phyloP scores from a whole-genome alignment of 2,329 filamentous ascomycete genomes.

The Aureobasidium namibiae region DNA sequence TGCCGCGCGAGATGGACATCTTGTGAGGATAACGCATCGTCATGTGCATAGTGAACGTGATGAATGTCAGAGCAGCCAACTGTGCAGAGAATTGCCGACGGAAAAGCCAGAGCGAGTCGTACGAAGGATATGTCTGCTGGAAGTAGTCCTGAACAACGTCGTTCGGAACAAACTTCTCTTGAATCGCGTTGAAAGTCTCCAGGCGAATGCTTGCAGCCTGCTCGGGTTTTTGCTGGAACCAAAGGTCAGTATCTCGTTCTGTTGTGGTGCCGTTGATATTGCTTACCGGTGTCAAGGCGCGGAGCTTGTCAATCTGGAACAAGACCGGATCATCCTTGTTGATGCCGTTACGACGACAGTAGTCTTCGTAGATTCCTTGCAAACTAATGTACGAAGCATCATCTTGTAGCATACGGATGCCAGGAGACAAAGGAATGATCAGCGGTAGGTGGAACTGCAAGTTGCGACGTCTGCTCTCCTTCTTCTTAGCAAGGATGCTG shows the following conservation, averaged over 20 bases:
- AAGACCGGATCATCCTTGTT: slow-evolving; percentile 93
- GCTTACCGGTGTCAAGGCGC: slow-evolving; percentile 45
- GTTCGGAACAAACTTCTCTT: slow-evolving; percentile 84
- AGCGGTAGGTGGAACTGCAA: slow-evolving; percentile 92
- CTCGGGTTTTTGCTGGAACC: slow-evolving; percentile 55
- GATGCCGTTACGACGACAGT: slow-evolving; percentile 77
- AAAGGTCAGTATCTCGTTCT: not conserved
- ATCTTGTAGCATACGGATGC: slow-evolving; percentile 92
- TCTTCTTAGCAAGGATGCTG: slow-evolving; percentile 80
- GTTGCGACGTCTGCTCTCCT: slow-evolving; percentile 88
- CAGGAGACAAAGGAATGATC: slow-evolving; percentile 90
- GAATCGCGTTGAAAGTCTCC: slow-evolving; percentile 91
- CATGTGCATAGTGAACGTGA: slow-evolving; percentile 98
- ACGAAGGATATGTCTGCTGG: slow-evolving; percentile 77
- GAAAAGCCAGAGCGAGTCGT: slow-evolving; percentile 97
- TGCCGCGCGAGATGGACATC: slow-evolving; percentile 78
- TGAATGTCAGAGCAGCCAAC: slow-evolving; percentile 88
- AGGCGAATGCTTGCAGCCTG: slow-evolving; percentile 45
- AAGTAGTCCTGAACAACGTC: slow-evolving; percentile 83
- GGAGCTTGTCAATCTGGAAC: slow-evolving; percentile 90
- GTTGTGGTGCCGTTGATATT: not conserved
- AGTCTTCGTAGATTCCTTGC: slow-evolving; percentile 92
- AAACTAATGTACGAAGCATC: slow-evolving; percentile 89
- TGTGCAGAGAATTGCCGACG: slow-evolving; percentile 94
- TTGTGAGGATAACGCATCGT: slow-evolving; percentile 93